Conservation (phyloP, 257 asterid species). For the Ehretia macrophylla region DNA sequence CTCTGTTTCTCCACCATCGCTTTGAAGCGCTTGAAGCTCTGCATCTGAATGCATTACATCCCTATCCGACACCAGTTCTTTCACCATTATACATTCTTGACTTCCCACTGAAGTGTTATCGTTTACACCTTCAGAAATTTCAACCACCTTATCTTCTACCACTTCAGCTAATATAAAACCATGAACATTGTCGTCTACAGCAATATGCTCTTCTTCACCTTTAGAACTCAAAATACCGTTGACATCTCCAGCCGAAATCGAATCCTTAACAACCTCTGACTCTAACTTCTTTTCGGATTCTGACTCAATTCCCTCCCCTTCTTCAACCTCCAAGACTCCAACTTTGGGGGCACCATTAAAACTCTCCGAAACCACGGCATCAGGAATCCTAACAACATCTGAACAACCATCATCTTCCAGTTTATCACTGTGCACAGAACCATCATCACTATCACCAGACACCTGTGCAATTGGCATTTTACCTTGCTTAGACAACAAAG, state of each 20-base stretch:
- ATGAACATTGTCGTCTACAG: slow-evolving; percentile 15
- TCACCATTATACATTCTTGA: slow-evolving; percentile 12
- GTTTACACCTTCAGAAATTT: slow-evolving; percentile 19
- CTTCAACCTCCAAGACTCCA: slow-evolving; percentile 33
- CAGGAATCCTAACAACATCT: slow-evolving; percentile 37
- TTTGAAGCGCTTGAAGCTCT: slow-evolving; percentile 28
- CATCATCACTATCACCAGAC: slow-evolving; percentile 62
- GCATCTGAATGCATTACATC: slow-evolving; percentile 18
- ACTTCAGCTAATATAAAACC: slow-evolving; percentile 15
- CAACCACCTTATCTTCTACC: slow-evolving; percentile 24
- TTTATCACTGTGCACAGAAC: slow-evolving; percentile 44
- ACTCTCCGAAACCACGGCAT: slow-evolving; percentile 32
- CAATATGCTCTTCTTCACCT: slow-evolving; percentile 28
- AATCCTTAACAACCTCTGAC: slow-evolving; percentile 37
- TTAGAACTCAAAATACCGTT: slow-evolving; percentile 19
- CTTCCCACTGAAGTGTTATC: slow-evolving; percentile 18
- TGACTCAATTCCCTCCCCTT: slow-evolving; percentile 30
- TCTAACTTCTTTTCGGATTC: slow-evolving; percentile 25
- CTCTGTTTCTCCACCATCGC: slow-evolving; percentile 14
- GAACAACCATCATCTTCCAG: slow-evolving; percentile 40
- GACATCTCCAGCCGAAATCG: slow-evolving; percentile 11
- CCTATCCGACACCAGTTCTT: slow-evolving; percentile 13
- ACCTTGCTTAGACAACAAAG: slow-evolving; percentile 15
- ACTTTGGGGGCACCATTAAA: slow-evolving; percentile 46
- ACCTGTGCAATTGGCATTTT: slow-evolving; percentile 62